A percentile compares a stretch with the other conserved stretches of the same genome.
Evolutionary conservation across 805 yeast species (phyloP).

Genomic region (Nakazawaea molendinolei): DNA sequence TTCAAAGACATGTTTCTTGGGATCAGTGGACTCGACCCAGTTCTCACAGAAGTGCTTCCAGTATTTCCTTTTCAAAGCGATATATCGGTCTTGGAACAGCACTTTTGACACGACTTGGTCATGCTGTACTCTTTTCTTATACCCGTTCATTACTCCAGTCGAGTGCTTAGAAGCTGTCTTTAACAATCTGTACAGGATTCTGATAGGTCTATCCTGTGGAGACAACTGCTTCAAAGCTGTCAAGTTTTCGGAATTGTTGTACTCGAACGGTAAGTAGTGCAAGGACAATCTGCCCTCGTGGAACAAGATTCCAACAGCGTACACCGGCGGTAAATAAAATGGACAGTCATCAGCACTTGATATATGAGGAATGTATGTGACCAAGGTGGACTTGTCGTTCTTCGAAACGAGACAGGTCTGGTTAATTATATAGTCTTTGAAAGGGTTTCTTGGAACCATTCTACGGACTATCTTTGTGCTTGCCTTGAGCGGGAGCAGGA

Average conservation of each 20-base stretch:
- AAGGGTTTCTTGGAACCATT: constrained; percentile 87
- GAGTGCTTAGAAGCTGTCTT: constrained; percentile 83
- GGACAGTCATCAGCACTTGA: constrained; percentile 56
- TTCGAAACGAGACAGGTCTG: constrained; percentile 69
- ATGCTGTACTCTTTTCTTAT: constrained; percentile 82
- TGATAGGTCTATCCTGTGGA: constrained; percentile 54
- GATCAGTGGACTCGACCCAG: constrained; percentile 95
- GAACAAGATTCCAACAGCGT: constrained; percentile 67
- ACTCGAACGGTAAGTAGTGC: constrained; percentile 63
- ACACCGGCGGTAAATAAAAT: constrained; percentile 82
- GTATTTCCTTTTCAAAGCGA: constrained; percentile 73
- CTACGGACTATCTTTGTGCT: constrained; percentile 63
- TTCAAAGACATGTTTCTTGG: constrained; percentile 92
- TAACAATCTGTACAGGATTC: constrained; percentile 76
- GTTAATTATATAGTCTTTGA: constrained; percentile 72
- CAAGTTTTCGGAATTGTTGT: constrained; percentile 19
- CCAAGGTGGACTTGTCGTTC: constrained; percentile 35
- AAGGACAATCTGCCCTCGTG: constrained; percentile 46
- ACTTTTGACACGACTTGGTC: constrained; percentile 81
- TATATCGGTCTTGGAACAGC: constrained; percentile 76
- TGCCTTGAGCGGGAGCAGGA: constrained; percentile 23
- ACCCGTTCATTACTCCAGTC: constrained; percentile 75
- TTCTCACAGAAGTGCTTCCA: constrained; percentile 65
- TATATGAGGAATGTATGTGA: constrained; percentile 78
- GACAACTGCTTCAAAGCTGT: constrained; percentile 26